These are phyloP conservation scores for Lachnellula cervina DNA, from an alignment of 2,329 filamentous ascomycete genomes.

Conservation along the genomic window DNA sequence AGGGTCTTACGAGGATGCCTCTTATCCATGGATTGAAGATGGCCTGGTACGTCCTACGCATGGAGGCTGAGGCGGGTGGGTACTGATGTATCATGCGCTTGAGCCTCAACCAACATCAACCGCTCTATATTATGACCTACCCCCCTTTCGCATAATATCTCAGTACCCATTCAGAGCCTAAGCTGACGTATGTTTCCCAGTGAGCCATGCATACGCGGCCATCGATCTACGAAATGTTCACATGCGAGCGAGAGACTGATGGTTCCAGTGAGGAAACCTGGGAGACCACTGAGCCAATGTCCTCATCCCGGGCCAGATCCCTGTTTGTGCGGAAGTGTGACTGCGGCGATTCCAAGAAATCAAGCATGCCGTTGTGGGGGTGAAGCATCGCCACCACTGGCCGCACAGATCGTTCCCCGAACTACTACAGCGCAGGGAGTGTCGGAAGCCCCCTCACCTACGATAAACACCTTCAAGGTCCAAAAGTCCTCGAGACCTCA, in stretches of 20 bases:
- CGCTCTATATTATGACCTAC: neutral
- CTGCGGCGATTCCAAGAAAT: constrained; percentile 56
- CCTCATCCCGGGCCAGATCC: constrained; percentile 51
- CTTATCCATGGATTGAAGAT: constrained; percentile 67
- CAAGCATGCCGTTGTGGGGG: constrained; percentile 51
- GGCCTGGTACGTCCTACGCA: constrained; percentile 56
- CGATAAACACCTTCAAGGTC: constrained; percentile 26
- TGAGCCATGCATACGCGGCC: constrained; percentile 70
- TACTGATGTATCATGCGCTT: constrained; percentile 1
- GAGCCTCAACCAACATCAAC: constrained; percentile 12
- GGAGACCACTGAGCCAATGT: constrained; percentile 64
- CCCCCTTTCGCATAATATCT: neutral
- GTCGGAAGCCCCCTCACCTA: constrained; percentile 40
- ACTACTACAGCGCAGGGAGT: neutral
- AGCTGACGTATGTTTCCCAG: constrained; percentile 37
- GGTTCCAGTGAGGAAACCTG: constrained; percentile 67
- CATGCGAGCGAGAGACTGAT: constrained; percentile 64
- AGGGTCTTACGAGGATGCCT: constrained; percentile 47
- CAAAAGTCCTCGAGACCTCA: constrained; percentile 21
- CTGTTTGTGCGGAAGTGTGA: constrained; percentile 59
- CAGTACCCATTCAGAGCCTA: neutral
- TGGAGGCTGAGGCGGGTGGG: constrained; percentile 5
- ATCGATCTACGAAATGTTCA: constrained; percentile 70
- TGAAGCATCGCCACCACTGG: constrained; percentile 14
- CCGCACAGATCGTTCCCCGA: constrained; percentile 3